Evolutionary conservation across 305 asterid species (phyloP), one percentile per base, ranked within the genome.

Genomic region (Plantago coronopus): DNA sequence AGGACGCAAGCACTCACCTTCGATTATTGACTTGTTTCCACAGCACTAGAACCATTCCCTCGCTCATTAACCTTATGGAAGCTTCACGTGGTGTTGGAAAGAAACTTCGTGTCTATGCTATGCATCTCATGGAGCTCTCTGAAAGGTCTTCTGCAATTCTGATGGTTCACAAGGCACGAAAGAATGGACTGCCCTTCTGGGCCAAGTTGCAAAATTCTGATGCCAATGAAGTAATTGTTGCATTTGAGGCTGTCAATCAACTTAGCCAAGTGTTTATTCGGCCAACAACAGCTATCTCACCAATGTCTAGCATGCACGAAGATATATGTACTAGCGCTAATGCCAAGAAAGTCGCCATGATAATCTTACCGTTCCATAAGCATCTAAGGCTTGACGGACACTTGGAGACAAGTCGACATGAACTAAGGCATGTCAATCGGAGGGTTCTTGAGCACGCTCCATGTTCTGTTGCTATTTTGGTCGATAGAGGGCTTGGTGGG

Each of bases 401-500:
- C 4, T 65, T 90, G 44, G 97, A 87, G 74, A 80, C 85, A 7
- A 79, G 89, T 5, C 66, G 96, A 7, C 70, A 72, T 4, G 90
- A 83, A 7, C 68, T 84, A 53, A 76, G 97, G 71, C 67, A 76
- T 54, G 85, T 87, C 21, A 90, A 85, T 72, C 61, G 79, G 21
- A 71, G 76, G 69, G 96, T 90, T 59, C 90, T 90, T 14, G 78
- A 70, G 74, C 71, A 60, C 23, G 93, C 97, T 5, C 95, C 93
- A 0, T 90, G 97, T 34, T 90, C 96, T 0, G 97, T 90, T 7
- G 96, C 84, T 0, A 80, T 90, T 51, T 67, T 90, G 21, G 68
- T 90, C 1, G 97, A 87, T 68, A 83, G 95, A 2, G 97, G 95
- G 11, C 89, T 89, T 2, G 97, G 97, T 7, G 97, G 97, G n/a